Conservation (phyloP, 345 rosid genomes). For the Mercurialis annua region DNA sequence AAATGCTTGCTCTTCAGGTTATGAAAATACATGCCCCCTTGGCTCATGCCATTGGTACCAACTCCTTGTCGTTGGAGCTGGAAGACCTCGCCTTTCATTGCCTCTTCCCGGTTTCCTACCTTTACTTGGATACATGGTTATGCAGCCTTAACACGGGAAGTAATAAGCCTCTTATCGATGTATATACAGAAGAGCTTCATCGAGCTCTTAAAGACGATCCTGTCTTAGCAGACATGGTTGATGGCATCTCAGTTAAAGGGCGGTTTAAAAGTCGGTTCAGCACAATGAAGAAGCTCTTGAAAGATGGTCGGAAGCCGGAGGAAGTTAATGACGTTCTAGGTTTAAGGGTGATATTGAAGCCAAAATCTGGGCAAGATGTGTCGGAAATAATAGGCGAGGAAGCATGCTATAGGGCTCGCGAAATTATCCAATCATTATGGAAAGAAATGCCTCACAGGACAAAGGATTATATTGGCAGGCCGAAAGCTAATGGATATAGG, state of each 20-base stretch:
- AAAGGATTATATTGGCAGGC: conserved; percentile 79
- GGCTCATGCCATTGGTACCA: conserved; percentile 78
- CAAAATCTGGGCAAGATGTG: conserved; percentile 35
- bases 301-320: conserved; percentile 78
- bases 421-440: conserved; percentile 66
- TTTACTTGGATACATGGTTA: conserved; percentile 80
- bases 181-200: conserved; percentile 61
- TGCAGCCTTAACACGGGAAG: conserved; percentile 59
- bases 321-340: conserved; percentile 87
- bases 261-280: conserved; percentile 85
- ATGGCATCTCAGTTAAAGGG: conserved; percentile 62
- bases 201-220: conserved; percentile 53
- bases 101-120: conserved; percentile 80
- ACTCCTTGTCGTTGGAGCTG: conserved; percentile 64
- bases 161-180: conserved; percentile 56
- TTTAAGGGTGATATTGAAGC: conserved; percentile 66
- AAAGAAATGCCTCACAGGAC: conserved; percentile 75
- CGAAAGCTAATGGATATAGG: conserved; percentile 79
- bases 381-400: conserved; percentile 45
- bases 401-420: conserved; percentile 68
- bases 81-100: conserved; percentile 81
- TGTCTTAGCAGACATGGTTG: conserved; percentile 47
- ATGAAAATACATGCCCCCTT: conserved; percentile 79
- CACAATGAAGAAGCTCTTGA: conserved; percentile 92
- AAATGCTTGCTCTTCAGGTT: conserved; percentile 66